Conservation (phyloP, 805 yeast species). For the Saturnispora hagleri region DNA sequence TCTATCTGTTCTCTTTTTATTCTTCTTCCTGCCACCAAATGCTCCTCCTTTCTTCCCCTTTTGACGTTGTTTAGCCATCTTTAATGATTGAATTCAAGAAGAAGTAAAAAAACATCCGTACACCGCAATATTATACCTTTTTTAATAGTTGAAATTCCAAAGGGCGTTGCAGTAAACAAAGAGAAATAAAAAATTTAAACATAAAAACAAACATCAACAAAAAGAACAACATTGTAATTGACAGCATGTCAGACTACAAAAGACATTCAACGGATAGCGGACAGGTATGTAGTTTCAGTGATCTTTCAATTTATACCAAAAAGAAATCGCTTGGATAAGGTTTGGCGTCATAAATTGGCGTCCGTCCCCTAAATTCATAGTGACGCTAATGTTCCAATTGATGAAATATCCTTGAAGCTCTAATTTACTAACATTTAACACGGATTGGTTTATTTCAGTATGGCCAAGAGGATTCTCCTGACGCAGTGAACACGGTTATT, state of each 20-base stretch:
- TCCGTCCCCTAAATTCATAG: background rate
- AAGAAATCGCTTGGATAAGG: background rate
- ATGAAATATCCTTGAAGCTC: background rate
- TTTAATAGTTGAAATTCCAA: background rate
- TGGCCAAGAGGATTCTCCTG: constrained; percentile 47
- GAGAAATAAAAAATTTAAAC: background rate
- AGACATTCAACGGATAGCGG: background rate
- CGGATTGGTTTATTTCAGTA: background rate
- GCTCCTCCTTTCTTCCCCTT: constrained; percentile 25
- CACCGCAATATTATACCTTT: background rate
- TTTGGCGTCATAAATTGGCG: background rate
- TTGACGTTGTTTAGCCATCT: constrained; percentile 12
- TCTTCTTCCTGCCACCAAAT: constrained; percentile 17
- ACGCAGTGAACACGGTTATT: constrained; percentile 66
- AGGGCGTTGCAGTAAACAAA: background rate
- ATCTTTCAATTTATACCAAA: background rate
- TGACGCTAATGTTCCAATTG: background rate
- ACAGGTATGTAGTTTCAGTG: background rate
- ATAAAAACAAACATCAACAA: background rate
- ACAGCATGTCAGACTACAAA: background rate
- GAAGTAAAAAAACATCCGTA: background rate
- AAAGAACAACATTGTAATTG: background rate
- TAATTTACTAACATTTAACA: background rate
- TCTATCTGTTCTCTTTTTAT: background rate
- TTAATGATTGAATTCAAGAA: constrained; percentile 7